Percentiles rank a stretch among this genome's conserved stretches.
Evolutionary conservation across 2,329 filamentous ascomycete genomes (phyloP).

Genomic region (Colletotrichum limetticola): DNA sequence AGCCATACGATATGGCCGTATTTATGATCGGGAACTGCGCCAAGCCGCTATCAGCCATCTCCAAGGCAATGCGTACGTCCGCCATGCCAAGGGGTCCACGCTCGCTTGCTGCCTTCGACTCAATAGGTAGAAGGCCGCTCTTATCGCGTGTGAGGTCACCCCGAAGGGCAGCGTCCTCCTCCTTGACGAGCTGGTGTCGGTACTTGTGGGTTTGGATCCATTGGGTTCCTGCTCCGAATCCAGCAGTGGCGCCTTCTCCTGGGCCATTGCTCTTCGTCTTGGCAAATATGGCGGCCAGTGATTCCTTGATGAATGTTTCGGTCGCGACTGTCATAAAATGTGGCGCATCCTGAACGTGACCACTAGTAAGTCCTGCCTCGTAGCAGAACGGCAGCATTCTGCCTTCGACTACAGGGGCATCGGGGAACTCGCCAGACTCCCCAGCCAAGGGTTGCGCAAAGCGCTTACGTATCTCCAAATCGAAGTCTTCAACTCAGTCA

Average conservation of each 20-base stretch:
- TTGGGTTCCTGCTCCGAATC: conserved; percentile 71
- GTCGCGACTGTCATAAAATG: conserved; percentile 73
- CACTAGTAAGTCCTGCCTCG: conserved; percentile 69
- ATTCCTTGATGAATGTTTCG: conserved; percentile 75
- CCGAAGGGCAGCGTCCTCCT: conserved; percentile 78
- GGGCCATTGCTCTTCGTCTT: conserved; percentile 74
- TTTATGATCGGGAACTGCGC: conserved; percentile 81
- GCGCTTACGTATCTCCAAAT: conserved; percentile 74
- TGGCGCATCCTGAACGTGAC: conserved; percentile 69
- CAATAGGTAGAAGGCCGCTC: conserved; percentile 81
- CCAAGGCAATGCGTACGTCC: conserved; percentile 80
- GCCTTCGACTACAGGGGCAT: conserved; percentile 69
- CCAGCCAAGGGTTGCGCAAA: conserved; percentile 72
- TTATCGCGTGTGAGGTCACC: conserved; percentile 81
- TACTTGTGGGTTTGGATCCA: conserved; percentile 87
- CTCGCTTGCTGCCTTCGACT: conserved; percentile 79
- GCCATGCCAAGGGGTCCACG: conserved; percentile 79
- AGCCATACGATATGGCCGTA: conserved; percentile 75
- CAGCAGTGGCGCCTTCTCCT: conserved; percentile 69
- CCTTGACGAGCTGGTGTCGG: conserved; percentile 76
- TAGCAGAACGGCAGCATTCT: conserved; percentile 77
- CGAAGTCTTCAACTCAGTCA: conserved; percentile 60
- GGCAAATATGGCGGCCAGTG: conserved; percentile 71
- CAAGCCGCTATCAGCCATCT: conserved; percentile 80
- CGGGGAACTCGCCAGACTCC: conserved; percentile 77